phyloP scores from a whole-genome alignment of 306 rosid genomes.

The Abrus precatorius region DNA sequence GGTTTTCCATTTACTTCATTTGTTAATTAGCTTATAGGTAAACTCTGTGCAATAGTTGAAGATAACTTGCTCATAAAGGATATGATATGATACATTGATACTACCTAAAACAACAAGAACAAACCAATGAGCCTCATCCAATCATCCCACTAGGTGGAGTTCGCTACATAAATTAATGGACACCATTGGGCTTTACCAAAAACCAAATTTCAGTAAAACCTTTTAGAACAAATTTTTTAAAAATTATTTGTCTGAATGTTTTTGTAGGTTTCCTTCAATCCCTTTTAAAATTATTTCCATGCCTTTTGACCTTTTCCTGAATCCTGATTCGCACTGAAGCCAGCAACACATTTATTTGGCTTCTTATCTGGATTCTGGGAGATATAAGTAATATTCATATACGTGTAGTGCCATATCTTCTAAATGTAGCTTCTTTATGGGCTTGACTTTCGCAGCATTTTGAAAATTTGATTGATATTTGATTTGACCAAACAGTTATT shows the following conservation, averaged over 20 bases:
- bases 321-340: conserved; percentile 29
- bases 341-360: conserved; percentile 22
- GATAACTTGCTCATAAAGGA: conserved; percentile 20
- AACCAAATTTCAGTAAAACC: conserved; percentile 27
- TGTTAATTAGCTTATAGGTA: conserved; percentile 15
- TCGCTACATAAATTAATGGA: not conserved
- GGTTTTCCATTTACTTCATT: conserved; percentile 15
- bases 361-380: conserved; percentile 32
- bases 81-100: not conserved
- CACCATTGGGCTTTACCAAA: conserved; percentile 15
- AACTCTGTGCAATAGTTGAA: conserved; percentile 12
- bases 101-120: not conserved
- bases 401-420: conserved; percentile 8
- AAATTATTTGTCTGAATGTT: not conserved
- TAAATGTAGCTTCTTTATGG: conserved; percentile 11
- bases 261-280: conserved; percentile 35
- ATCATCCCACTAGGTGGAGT: not conserved
- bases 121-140: conserved; percentile 4
- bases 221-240: conserved; percentile 7
- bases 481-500: conserved; percentile 39
- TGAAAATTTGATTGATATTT: conserved; percentile 18
- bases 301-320: not conserved
- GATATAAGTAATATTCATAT: conserved; percentile 22
- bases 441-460: conserved; percentile 26
- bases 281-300: conserved; percentile 31